These are phyloP conservation scores for Capsella bursapastoris DNA, from an alignment of 345 rosid species.

Conservation along the genomic window DNA sequence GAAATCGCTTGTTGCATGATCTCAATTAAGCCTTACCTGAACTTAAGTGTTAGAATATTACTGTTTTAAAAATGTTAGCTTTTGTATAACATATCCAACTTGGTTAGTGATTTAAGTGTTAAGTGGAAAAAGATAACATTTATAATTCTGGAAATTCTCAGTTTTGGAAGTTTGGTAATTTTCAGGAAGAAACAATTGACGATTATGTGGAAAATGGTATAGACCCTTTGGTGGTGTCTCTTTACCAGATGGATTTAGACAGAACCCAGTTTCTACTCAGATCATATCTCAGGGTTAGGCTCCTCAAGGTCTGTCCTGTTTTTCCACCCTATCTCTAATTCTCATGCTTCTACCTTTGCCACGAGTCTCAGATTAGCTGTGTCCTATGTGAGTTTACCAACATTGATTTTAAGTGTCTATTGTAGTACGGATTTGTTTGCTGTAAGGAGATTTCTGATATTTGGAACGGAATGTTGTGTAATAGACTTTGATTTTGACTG, in stretches of 20 bases:
- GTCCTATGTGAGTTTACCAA: no score
- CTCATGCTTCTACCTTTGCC: background rate
- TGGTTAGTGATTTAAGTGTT: background rate
- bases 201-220: constrained; percentile 35
- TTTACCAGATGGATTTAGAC: constrained; percentile 89
- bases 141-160: background rate
- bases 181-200: constrained; percentile 43
- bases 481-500: no score
- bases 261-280: constrained; percentile 80
- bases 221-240: constrained; percentile 75
- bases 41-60: no score
- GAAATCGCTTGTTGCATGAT: background rate
- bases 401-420: no score
- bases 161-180: background rate
- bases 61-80: no score
- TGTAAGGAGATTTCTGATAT: background rate
- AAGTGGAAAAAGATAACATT: no score
- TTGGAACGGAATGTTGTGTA: background rate
- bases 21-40: no score
- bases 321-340: background rate
- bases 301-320: constrained; percentile 67
- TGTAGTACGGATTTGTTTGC: no score
- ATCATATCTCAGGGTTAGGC: constrained; percentile 86
- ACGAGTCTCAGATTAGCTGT: background rate
- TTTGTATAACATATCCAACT: background rate